phyloP scores from a whole-genome alignment of 1,139 yeast genomes.

The Magnusiomyces ingens region DNA sequence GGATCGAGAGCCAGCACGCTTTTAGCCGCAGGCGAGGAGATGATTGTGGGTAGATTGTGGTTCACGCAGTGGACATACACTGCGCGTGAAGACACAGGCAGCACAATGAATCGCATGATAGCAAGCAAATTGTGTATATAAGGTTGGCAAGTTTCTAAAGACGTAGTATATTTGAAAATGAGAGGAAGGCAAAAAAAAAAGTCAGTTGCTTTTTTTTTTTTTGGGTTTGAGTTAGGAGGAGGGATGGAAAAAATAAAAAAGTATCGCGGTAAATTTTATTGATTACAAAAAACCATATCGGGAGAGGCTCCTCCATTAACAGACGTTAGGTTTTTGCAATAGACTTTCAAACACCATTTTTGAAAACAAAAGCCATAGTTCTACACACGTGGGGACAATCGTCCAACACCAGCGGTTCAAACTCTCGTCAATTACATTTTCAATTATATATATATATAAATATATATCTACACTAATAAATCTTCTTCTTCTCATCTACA shows the following conservation, averaged over 20 bases:
- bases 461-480: constrained; percentile 44
- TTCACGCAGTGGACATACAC: constrained; percentile 30
- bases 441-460: neutral
- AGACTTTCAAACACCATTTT: too few species aligned
- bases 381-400: too few species aligned
- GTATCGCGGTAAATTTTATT: neutral
- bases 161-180: too few species aligned
- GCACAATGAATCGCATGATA: constrained; percentile 26
- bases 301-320: too few species aligned
- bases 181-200: neutral
- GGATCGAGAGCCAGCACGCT: too few species aligned
- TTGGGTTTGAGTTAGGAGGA: neutral
- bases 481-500: constrained; percentile 92
- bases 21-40: neutral
- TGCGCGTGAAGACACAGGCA: constrained; percentile 26
- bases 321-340: too few species aligned
- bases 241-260: neutral
- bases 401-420: neutral
- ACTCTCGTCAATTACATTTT: neutral
- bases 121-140: too few species aligned
- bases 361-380: too few species aligned
- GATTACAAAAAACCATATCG: neutral
- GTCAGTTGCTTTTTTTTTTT: neutral
- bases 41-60: constrained; percentile 21
- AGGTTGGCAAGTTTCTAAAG: too few species aligned